A percentile compares a stretch with the other conserved stretches of the same genome.
These are phyloP conservation scores for Eustoma russellianum DNA, from an alignment of 257 asterid species.

Conservation along the genomic window DNA sequence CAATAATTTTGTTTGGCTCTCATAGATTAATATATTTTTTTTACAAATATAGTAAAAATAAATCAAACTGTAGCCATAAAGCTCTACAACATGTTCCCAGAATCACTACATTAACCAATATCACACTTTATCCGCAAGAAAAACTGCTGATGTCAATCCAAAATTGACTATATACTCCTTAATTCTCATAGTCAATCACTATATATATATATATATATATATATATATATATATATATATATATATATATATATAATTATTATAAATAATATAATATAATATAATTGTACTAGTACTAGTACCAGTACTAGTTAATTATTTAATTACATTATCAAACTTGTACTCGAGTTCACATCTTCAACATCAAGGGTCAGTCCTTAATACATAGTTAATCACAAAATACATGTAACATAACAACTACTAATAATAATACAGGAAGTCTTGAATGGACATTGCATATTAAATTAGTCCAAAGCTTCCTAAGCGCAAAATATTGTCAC, in stretches of 20 bases:
- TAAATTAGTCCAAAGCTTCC: background rate
- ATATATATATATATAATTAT: too few species aligned
- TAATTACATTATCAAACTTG: background rate
- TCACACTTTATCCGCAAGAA: constrained; percentile 19
- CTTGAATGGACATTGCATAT: constrained; percentile 5
- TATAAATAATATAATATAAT: too few species aligned
- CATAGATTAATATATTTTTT: too few species aligned
- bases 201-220: too few species aligned
- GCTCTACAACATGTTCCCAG: constrained; percentile 8
- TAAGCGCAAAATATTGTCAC: background rate
- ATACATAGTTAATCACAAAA: background rate
- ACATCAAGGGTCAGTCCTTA: constrained; percentile 2
- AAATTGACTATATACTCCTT: constrained; percentile 8
- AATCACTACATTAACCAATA: constrained; percentile 15
- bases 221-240: too few species aligned
- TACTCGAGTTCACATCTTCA: background rate
- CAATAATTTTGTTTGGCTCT: too few species aligned
- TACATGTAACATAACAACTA: constrained; percentile 2
- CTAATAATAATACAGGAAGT: constrained; percentile 2
- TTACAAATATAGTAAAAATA: too few species aligned
- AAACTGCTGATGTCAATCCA: background rate
- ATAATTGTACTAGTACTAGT: too few species aligned
- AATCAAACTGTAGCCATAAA: constrained; percentile 1
- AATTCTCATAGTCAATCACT: too few species aligned
- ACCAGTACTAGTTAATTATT: too few species aligned